These are phyloP conservation scores for Arthrobotrys megalospora DNA, from an alignment of 2,329 filamentous ascomycete genomes.

Conservation along the genomic window DNA sequence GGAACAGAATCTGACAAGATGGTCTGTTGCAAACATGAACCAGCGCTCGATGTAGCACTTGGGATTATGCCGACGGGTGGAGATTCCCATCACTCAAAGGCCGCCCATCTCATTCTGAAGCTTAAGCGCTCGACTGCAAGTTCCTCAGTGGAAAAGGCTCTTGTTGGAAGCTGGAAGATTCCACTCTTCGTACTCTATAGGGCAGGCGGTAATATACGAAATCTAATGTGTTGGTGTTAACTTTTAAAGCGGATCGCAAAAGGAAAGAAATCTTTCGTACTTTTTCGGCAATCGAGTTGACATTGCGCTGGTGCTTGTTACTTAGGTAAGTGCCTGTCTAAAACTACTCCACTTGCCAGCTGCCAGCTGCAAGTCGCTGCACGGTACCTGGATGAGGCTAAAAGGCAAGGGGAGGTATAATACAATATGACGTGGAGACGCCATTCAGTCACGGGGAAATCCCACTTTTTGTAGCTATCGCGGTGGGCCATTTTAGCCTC, in stretches of 20 bases:
- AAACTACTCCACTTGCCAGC: slow-evolving; percentile 26
- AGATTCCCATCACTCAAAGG: slow-evolving; percentile 45
- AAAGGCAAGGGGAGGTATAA: slow-evolving; percentile 14
- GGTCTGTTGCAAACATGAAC: slow-evolving; percentile 34
- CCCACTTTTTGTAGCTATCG: slow-evolving; percentile 5
- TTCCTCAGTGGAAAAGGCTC: slow-evolving; percentile 15
- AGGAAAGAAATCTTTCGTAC: slow-evolving; percentile 28
- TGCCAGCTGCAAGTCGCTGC: slow-evolving; percentile 19
- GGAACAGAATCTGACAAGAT: slow-evolving; percentile 23
- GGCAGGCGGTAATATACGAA: slow-evolving; percentile 17
- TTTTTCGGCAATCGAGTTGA: slow-evolving; percentile 32
- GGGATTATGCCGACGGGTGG: slow-evolving; percentile 56
- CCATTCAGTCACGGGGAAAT: slow-evolving; percentile 38
- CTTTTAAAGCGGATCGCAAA: slow-evolving; percentile 20
- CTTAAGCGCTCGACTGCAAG: slow-evolving; percentile 10
- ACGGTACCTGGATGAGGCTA: slow-evolving; percentile 34
- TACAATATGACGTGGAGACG: slow-evolving; percentile 39
- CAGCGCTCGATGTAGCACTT: slow-evolving; percentile 36
- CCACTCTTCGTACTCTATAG: slow-evolving; percentile 15
- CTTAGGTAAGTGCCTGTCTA: slow-evolving; percentile 20
- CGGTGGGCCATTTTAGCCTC: slow-evolving; percentile 32
- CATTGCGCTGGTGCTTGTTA: slow-evolving; percentile 2
- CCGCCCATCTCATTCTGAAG: slow-evolving; percentile 17
- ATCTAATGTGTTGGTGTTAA: slow-evolving; percentile 30
- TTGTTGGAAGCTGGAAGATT: slow-evolving; percentile 39